phyloP scores from a whole-genome alignment of 2,329 filamentous ascomycete species.

The Periconia macrospinosa region DNA sequence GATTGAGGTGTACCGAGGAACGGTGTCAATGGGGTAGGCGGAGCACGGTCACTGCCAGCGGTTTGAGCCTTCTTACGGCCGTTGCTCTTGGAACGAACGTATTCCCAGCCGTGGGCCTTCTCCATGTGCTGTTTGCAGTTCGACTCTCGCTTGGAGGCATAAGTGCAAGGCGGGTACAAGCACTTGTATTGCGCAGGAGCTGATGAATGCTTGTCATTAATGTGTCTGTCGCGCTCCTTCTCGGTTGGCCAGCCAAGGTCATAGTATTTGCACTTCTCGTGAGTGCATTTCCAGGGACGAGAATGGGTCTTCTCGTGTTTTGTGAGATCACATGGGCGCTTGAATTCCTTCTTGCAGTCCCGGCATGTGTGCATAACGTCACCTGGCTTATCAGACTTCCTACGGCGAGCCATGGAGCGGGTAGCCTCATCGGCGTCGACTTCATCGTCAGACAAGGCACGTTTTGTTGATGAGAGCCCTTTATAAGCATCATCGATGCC shows the following conservation, averaged over 20 bases:
- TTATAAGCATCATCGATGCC: conserved; percentile 63
- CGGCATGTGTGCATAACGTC: conserved; percentile 80
- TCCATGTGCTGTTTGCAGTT: conserved; percentile 99
- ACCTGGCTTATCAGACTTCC: conserved; percentile 87
- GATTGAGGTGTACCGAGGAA: conserved; percentile 42
- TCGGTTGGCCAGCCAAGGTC: conserved; percentile 93
- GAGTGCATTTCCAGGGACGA: conserved; percentile 90
- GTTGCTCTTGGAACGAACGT: conserved; percentile 90
- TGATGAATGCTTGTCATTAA: conserved; percentile 91
- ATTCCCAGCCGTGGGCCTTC: conserved; percentile 90
- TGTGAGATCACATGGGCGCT: conserved; percentile 93
- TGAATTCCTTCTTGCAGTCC: conserved; percentile 86
- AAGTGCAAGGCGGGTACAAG: conserved; percentile 79
- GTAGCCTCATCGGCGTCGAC: conserved; percentile 80
- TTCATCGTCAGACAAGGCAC: conserved; percentile 60
- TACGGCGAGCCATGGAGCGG: conserved; percentile 92
- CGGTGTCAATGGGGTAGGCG: conserved; percentile 38
- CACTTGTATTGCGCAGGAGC: conserved; percentile 83
- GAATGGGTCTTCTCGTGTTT: conserved; percentile 99
- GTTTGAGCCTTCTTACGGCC: conserved; percentile 50
- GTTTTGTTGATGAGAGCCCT: conserved; percentile 52
- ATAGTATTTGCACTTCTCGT: conserved; percentile 84
- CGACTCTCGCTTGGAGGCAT: conserved; percentile 92
- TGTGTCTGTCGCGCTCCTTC: conserved; percentile 94
- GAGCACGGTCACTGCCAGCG: conserved; percentile 27